phyloP scores from a whole-genome alignment of 2,329 filamentous ascomycete genomes.

The Pseudogymnoascus sp. region DNA sequence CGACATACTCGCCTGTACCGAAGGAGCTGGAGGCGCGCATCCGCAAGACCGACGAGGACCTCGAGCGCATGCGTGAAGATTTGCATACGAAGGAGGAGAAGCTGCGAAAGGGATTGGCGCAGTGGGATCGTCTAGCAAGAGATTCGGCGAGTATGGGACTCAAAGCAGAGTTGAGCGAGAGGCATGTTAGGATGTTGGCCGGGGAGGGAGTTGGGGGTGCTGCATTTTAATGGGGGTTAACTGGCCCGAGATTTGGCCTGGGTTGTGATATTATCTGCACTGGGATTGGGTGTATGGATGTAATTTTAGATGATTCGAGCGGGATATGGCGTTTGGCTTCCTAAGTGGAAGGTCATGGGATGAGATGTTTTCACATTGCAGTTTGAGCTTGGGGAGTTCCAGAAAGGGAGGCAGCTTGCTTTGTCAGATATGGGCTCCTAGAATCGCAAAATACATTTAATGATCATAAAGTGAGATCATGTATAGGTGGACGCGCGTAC shows the following conservation, averaged over 20 bases:
- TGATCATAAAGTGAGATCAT: neutral
- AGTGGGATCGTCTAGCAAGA: conserved; percentile 27
- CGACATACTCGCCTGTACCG: conserved; percentile 20
- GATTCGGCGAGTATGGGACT: conserved; percentile 24
- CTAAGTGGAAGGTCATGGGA: neutral
- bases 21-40: conserved; percentile 23
- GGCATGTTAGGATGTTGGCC: conserved; percentile 28
- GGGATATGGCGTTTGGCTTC: neutral
- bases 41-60: conserved; percentile 29
- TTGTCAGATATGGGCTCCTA: neutral
- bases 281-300: neutral
- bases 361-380: neutral
- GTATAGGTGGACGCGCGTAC: neutral
- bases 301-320: neutral
- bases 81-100: conserved; percentile 28
- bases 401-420: neutral
- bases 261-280: neutral
- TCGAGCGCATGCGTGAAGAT: conserved; percentile 25
- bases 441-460: neutral
- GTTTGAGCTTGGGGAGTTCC: neutral
- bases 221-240: conserved; percentile 23
- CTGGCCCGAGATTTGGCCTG: neutral
- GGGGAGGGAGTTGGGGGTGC: conserved; percentile 29
- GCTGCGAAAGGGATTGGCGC: conserved; percentile 24
- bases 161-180: conserved; percentile 28